These are phyloP conservation scores for Babesia bigemina DNA, from an alignment of 169 alveolate genomes.

Conservation along the genomic window DNA sequence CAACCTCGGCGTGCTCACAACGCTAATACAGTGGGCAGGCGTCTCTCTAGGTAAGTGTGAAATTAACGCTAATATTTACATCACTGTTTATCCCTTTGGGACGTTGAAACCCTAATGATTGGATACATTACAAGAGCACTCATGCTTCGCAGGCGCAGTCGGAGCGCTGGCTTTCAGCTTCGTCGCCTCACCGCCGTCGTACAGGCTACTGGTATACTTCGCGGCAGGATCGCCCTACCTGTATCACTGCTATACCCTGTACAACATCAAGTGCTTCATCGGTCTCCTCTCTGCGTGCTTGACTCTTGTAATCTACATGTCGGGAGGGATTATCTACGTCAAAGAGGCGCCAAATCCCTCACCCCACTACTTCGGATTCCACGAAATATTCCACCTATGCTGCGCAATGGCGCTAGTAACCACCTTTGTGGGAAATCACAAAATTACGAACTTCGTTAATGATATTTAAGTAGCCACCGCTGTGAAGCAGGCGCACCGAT, in stretches of 20 bases:
- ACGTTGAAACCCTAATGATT: not conserved
- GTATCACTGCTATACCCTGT: constrained; percentile 39
- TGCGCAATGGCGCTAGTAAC: constrained; percentile 68
- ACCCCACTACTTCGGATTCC: constrained; percentile 71
- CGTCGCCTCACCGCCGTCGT: constrained; percentile 51
- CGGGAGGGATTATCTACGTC: constrained; percentile 75
- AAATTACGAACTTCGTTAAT: constrained; percentile 47
- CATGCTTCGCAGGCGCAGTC: constrained; percentile 34
- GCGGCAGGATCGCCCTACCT: constrained; percentile 60
- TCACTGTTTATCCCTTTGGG: not conserved
- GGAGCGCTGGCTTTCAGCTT: constrained; percentile 47
- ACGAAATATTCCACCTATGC: constrained; percentile 75
- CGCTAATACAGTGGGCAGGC: constrained; percentile 63
- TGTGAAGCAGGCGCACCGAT: no score
- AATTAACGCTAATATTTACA: not conserved
- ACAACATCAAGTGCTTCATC: constrained; percentile 19
- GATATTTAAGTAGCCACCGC: not conserved
- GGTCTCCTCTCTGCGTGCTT: constrained; percentile 41
- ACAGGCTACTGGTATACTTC: constrained; percentile 54
- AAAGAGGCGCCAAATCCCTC: constrained; percentile 68
- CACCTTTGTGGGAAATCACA: constrained; percentile 65
- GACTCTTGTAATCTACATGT: constrained; percentile 49
- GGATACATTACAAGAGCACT: not conserved
- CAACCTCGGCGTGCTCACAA: constrained; percentile 26
- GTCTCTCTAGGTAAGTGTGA: constrained; percentile 60